A percentile compares a stretch with the other conserved stretches of the same genome.
These are phyloP conservation scores for Mikania micrantha DNA, from an alignment of 129 eudicot genomes.

Conservation along the genomic window DNA sequence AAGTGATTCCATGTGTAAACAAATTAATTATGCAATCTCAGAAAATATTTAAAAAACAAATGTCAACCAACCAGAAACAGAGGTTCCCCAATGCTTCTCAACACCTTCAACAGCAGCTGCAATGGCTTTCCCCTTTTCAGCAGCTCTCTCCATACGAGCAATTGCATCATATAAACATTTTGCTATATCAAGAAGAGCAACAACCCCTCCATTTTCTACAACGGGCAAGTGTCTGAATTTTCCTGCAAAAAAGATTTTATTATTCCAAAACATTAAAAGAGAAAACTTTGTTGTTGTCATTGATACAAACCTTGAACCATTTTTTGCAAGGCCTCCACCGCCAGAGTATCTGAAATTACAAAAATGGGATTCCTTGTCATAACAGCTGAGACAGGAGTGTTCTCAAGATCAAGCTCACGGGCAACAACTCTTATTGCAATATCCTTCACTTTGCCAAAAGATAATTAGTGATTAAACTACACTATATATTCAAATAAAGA, in stretches of 20 bases:
- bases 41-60: background rate
- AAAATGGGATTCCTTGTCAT: constrained; percentile 92
- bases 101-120: constrained; percentile 99
- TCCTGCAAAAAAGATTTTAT: constrained; percentile 40
- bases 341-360: constrained; percentile 92
- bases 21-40: background rate
- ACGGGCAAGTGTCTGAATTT: constrained; percentile 97
- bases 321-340: constrained; percentile 95
- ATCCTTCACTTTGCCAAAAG: constrained; percentile 46
- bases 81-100: constrained; percentile 88
- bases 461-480: background rate
- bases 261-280: background rate
- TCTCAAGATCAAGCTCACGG: constrained; percentile 70
- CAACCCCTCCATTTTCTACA: constrained; percentile 91
- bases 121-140: constrained; percentile 98
- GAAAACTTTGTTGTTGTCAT: background rate
- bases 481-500: background rate
- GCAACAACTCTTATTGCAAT: constrained; percentile 89
- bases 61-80: constrained; percentile 59
- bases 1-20: background rate
- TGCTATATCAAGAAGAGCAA: constrained; percentile 94
- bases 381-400: constrained; percentile 85
- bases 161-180: constrained; percentile 95
- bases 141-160: constrained; percentile 96
- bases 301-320: constrained; percentile 83